Evolutionary conservation across 768 basidiomycete species (phyloP).

Genomic region (Cubamyces lactineus): DNA sequence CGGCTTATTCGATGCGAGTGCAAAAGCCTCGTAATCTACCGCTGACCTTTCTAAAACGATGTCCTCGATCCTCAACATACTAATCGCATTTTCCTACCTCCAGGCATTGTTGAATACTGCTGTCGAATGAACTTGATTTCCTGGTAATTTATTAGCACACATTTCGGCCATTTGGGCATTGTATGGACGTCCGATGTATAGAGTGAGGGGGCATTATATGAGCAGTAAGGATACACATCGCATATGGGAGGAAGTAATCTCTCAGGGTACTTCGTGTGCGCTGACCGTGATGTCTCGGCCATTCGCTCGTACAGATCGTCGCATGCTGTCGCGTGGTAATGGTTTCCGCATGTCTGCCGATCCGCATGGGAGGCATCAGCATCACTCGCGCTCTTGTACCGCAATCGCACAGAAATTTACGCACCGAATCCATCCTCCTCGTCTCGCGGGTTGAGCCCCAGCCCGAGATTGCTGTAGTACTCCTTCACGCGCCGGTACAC

Average conservation of each 20-base stretch:
- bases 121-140: too few species aligned
- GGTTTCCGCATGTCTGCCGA: constrained; percentile 71
- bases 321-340: constrained; percentile 58
- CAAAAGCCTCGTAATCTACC: constrained; percentile 1
- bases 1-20: constrained; percentile 43
- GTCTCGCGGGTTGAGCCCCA: constrained; percentile 75
- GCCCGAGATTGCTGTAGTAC: constrained; percentile 81
- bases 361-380: background rate
- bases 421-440: constrained; percentile 92
- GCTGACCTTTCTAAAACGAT: background rate
- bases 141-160: constrained; percentile 1
- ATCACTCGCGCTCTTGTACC: background rate
- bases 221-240: background rate
- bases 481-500: constrained; percentile 90
- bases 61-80: background rate
- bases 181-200: background rate
- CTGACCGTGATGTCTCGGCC: constrained; percentile 75
- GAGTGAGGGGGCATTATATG: background rate
- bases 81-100: background rate
- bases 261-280: constrained; percentile 58
- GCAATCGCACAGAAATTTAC: background rate
- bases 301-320: constrained; percentile 70
- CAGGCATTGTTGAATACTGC: background rate
- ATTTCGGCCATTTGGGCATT: background rate
- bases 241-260: background rate